These are phyloP conservation scores for Arachis monticola DNA, from an alignment of 331 rosid genomes.

Conservation along the genomic window DNA sequence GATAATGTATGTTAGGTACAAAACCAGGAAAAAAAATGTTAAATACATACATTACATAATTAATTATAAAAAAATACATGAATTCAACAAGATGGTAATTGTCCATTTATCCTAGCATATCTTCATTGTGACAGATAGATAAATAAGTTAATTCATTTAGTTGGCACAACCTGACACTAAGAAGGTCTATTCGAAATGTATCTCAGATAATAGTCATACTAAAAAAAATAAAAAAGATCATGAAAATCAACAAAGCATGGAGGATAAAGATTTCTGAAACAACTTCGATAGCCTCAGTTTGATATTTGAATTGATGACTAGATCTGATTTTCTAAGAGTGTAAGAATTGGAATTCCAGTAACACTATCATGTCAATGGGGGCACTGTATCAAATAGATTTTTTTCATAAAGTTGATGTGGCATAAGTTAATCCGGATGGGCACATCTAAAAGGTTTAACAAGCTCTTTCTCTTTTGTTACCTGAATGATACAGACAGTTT, in stretches of 20 bases:
- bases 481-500: not conserved
- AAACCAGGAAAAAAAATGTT: not conserved
- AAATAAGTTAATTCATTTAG: too few relatives aligned
- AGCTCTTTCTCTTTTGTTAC: not conserved
- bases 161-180: too few relatives aligned
- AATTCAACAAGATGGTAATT: conserved; percentile 22
- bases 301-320: not conserved
- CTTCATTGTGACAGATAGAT: too few relatives aligned
- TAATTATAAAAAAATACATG: conserved; percentile 10
- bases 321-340: conserved; percentile 20
- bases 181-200: not conserved
- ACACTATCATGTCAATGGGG: not conserved
- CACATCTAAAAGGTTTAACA: not conserved
- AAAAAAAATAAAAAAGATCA: not conserved
- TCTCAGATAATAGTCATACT: not conserved
- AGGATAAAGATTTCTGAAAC: conserved; percentile 7
- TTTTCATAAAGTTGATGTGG: too few relatives aligned
- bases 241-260: not conserved
- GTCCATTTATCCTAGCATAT: not conserved
- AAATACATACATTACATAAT: not conserved
- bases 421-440: not conserved
- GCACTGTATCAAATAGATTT: not conserved
- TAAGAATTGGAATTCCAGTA: conserved; percentile 22
- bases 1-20: conserved; percentile 38
- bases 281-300: not conserved